Base-by-base conservation (phyloP, 768 basidiomycete genomes). In the Pluteus cervinus region DNA sequence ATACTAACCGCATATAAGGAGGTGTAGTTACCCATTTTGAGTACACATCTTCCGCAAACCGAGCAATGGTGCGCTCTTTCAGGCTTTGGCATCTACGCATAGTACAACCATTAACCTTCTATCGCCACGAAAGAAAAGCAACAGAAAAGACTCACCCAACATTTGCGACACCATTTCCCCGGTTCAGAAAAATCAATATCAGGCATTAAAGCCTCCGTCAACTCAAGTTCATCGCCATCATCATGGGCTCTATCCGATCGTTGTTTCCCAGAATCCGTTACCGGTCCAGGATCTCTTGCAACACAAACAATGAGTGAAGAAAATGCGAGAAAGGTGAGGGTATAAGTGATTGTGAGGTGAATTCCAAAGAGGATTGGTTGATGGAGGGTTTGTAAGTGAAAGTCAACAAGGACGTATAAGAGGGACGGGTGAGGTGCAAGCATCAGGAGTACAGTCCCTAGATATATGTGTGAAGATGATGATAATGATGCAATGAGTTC, bases 61-160 rank as follows among this genome's bases (percentile, higher is more conserved):
- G 68, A 71, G 51, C 86, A 91, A 50, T 91, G 87, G 51, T 90
- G 87, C 2, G 85, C 60, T 33, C 88, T 68, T 48, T 88, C 86
- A 4, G 86, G 84, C 59, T 84, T 87, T 0, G 83, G 79, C 29
- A 68, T 75, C 72, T 73, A 41, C 9, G 33, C 4, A 15, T n/a
- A 14, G n/a, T 11, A 21, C 7, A 10, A 37, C n/a, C n/a, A n/a
- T n/a, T 37, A 14, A 33, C 4, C 9, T 14, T 3, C 23, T 31
- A 41, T 36, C 29, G 24, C 24, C 3, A 18, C 10, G 12, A n/a
- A 8, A 29, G 20, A 21, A 31, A 33, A 31, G 22, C 23, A 26
- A 35, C 21, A 17, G 23, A 30, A 32, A 17, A 9, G 22, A 50
- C 65, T 37, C 34, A 74, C 76, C 76, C 76, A 83, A 52, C 87